A percentile compares a stretch with the other conserved stretches of the same genome.
Conservation (phyloP, 1,284 basidiomycete species). For the Trichosporon faecale region DNA sequence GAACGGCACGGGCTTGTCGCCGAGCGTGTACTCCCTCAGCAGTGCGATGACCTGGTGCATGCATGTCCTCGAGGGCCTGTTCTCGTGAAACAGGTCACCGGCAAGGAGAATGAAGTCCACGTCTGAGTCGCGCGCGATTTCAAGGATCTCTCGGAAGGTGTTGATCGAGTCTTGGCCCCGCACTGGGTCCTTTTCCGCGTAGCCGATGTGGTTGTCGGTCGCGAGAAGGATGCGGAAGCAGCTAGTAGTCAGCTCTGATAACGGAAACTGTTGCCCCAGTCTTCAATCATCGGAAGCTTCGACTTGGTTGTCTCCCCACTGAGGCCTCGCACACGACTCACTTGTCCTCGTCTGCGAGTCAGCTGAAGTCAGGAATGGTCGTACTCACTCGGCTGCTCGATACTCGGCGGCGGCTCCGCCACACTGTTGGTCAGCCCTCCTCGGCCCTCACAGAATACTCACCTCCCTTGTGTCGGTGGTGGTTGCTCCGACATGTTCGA, state of each 20-base stretch:
- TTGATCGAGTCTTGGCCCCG: conserved; percentile 93
- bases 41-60: conserved; percentile 84
- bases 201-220: conserved; percentile 95
- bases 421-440: neutral
- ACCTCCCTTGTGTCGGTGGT: neutral
- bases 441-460: neutral
- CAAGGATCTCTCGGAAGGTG: conserved; percentile 89
- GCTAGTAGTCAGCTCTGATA: conserved; percentile 29
- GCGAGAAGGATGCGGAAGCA: conserved; percentile 77
- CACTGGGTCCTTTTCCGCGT: conserved; percentile 89
- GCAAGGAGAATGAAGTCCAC: conserved; percentile 92
- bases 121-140: conserved; percentile 81
- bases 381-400: conserved; percentile 24
- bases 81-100: conserved; percentile 97
- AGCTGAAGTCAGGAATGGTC: neutral
- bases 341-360: conserved; percentile 13
- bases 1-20: conserved; percentile 78
- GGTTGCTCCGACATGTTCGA: neutral
- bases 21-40: conserved; percentile 84
- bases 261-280: too few species aligned
- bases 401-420: conserved; percentile 34
- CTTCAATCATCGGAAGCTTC: too few species aligned
- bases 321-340: neutral
- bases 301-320: too few species aligned
- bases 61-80: conserved; percentile 85